Conservation (phyloP, 2,329 filamentous ascomycete genomes). For the Aspergillaceae sp. region DNA sequence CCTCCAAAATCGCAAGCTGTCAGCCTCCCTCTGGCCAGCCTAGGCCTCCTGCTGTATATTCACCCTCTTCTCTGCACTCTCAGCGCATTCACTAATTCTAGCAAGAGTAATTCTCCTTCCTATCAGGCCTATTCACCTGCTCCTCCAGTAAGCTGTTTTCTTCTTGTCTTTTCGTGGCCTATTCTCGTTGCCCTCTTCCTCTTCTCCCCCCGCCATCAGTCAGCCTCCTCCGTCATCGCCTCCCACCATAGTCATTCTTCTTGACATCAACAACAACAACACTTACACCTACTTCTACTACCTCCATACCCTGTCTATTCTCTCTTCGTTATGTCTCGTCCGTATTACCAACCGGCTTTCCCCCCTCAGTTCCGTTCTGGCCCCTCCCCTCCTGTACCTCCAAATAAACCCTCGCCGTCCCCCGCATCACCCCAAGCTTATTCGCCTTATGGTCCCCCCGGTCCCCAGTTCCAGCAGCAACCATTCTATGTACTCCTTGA, state of each 20-base stretch:
- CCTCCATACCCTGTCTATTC: background rate
- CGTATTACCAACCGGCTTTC: constrained; percentile 28
- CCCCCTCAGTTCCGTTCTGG: constrained; percentile 25
- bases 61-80: background rate
- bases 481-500: constrained; percentile 25
- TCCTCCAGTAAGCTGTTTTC: too few species aligned
- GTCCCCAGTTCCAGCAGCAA: constrained; percentile 27
- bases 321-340: background rate
- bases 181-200: constrained; percentile 25
- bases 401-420: constrained; percentile 24
- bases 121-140: constrained; percentile 45
- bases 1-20: constrained; percentile 32
- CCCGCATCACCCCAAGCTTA: constrained; percentile 27
- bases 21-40: constrained; percentile 30
- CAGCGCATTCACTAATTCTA: constrained; percentile 2
- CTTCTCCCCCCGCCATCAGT: constrained; percentile 18
- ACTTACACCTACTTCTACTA: background rate
- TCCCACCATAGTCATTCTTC: constrained; percentile 1
- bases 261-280: background rate
- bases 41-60: constrained; percentile 19
- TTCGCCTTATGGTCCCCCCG: constrained; percentile 27
- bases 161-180: too few species aligned
- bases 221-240: constrained; percentile 1
- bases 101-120: constrained; percentile 6
- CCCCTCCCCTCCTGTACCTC: constrained; percentile 27